Evolutionary conservation across 2,329 filamentous ascomycete species (phyloP).

Genomic region (Fusarium pseudograminearum): DNA sequence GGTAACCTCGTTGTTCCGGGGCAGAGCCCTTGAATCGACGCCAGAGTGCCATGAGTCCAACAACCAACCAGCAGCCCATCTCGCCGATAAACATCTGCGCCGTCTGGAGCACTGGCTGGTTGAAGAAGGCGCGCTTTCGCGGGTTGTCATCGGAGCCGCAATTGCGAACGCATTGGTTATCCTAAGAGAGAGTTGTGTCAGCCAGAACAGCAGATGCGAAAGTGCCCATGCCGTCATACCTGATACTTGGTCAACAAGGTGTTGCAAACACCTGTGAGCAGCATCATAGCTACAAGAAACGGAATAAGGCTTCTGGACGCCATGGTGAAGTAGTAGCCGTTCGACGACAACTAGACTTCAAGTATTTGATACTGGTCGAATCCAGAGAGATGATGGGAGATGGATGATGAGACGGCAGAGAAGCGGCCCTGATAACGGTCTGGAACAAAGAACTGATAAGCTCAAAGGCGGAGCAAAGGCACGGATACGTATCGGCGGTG

Average conservation of each 20-base stretch:
- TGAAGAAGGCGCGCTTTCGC: conserved; percentile 78
- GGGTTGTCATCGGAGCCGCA: conserved; percentile 76
- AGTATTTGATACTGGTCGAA: conserved; percentile 17
- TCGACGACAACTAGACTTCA: conserved; percentile 6
- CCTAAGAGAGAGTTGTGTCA: conserved; percentile 61
- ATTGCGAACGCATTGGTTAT: conserved; percentile 96
- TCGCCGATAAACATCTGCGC: conserved; percentile 99
- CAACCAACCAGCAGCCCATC: conserved; percentile 94
- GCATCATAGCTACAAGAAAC: conserved; percentile 94
- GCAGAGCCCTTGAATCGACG: conserved; percentile 64
- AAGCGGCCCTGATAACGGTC: conserved; percentile 17
- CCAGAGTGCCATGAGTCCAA: conserved; percentile 77
- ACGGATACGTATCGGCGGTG: conserved; percentile 17
- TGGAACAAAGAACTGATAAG: conserved; percentile 43
- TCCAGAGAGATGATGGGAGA: conserved; percentile 3
- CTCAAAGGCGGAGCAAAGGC: conserved; percentile 21
- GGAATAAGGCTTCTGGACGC: conserved; percentile 78
- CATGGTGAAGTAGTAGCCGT: conserved; percentile 63
- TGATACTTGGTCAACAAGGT: conserved; percentile 97
- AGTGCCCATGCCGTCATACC: conserved; percentile 61
- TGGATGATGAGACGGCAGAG: conserved; percentile 9
- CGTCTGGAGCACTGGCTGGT: conserved; percentile 96
- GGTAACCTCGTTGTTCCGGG: conserved; percentile 69
- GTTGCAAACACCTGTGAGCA: conserved; percentile 95
- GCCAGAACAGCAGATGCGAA: not conserved